phyloP scores from a whole-genome alignment of 2,329 filamentous ascomycete species.

The Neocucurbitaria cava region DNA sequence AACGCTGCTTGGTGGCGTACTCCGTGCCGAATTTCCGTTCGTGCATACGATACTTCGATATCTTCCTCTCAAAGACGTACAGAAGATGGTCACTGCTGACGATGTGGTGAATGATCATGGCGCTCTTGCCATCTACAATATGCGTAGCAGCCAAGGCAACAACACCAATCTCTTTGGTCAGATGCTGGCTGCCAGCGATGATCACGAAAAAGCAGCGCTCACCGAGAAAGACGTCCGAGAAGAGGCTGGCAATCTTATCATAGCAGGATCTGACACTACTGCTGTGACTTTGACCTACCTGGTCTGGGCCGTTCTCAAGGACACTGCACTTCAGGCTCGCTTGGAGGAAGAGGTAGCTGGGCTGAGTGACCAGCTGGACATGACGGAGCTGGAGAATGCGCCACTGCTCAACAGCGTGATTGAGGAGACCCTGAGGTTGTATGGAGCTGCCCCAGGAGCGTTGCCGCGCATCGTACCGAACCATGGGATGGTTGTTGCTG shows the following conservation, averaged over 20 bases:
- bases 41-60: slow-evolving; percentile 25
- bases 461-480: slow-evolving; percentile 46
- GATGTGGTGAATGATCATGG: slow-evolving; percentile 17
- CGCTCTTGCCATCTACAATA: slow-evolving; percentile 21
- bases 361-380: slow-evolving; percentile 20
- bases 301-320: slow-evolving; percentile 40
- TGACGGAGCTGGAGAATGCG: slow-evolving; percentile 35
- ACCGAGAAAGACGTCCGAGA: slow-evolving; percentile 35
- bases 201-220: slow-evolving; percentile 29
- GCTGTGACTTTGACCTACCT: slow-evolving; percentile 44
- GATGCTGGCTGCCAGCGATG: slow-evolving; percentile 19
- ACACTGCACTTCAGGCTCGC: slow-evolving; percentile 22
- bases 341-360: slow-evolving; percentile 32
- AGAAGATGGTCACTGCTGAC: slow-evolving; percentile 17
- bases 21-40: slow-evolving; percentile 42
- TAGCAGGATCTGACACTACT: slow-evolving; percentile 46
- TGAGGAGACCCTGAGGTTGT: slow-evolving; percentile 49
- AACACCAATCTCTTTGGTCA: slow-evolving; percentile 22
- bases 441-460: slow-evolving; percentile 44
- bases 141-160: slow-evolving; percentile 20
- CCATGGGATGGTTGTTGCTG: slow-evolving; percentile 42
- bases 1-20: slow-evolving; percentile 35
- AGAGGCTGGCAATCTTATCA: slow-evolving; percentile 42
- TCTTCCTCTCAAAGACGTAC: slow-evolving; percentile 7
- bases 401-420: slow-evolving; percentile 47